Percentiles rank a stretch among this genome's conserved stretches.
Conservation (phyloP, 2,329 filamentous ascomycete species). For the Neonectria ditissima region DNA sequence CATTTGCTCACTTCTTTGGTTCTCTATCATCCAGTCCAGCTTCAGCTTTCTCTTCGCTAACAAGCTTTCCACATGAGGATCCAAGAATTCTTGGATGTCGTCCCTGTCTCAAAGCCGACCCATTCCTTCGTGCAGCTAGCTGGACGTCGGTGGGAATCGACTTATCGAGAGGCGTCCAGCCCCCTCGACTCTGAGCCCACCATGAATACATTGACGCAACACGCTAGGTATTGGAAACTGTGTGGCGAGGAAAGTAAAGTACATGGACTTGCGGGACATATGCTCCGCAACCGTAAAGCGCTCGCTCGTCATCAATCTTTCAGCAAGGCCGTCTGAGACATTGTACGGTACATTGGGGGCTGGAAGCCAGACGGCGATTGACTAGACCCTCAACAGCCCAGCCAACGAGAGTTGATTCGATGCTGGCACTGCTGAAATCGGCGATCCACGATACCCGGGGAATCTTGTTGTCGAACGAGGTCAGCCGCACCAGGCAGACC, state of each 20-base stretch:
- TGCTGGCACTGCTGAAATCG: conserved; percentile 57
- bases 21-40: conserved; percentile 53
- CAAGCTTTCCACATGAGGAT: conserved; percentile 47
- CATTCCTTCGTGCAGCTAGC: background rate
- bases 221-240: too few relatives aligned
- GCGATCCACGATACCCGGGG: conserved; percentile 51
- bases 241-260: too few relatives aligned
- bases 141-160: conserved; percentile 37
- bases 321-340: conserved; percentile 53
- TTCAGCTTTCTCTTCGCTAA: conserved; percentile 54
- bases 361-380: conserved; percentile 50
- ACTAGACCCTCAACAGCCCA: conserved; percentile 55
- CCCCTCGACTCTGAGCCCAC: too few relatives aligned
- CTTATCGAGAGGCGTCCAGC: conserved; percentile 32
- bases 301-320: conserved; percentile 53
- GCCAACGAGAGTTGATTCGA: conserved; percentile 61
- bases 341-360: conserved; percentile 54
- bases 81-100: conserved; percentile 58
- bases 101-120: conserved; percentile 43
- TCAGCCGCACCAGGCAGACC: conserved; percentile 59
- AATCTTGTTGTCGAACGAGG: conserved; percentile 41
- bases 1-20: conserved; percentile 49
- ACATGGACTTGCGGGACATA: too few relatives aligned
- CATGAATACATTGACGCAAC: too few relatives aligned
- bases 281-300: conserved; percentile 54